phyloP scores from a whole-genome alignment of 2,329 filamentous ascomycete genomes.

The Botrytis galanthina region DNA sequence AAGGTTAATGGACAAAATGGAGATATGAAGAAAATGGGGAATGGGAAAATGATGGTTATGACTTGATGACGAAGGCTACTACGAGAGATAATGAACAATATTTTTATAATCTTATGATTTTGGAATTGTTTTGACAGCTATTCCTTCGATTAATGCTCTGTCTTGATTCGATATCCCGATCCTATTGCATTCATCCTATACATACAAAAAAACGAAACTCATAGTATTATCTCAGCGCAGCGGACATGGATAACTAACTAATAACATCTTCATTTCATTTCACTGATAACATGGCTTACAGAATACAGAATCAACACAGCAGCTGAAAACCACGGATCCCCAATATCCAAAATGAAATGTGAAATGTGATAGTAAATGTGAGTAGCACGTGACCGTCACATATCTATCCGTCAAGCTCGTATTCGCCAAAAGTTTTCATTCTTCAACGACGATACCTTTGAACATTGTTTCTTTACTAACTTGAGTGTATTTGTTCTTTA shows the following conservation, averaged over 20 bases:
- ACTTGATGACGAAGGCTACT: neutral
- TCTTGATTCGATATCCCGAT: neutral
- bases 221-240: neutral
- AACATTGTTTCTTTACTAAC: too few relatives aligned
- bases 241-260: neutral
- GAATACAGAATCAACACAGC: neutral
- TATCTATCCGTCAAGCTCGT: neutral
- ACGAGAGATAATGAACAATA: neutral
- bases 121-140: accelerated
- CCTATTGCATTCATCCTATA: neutral
- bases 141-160: too few relatives aligned
- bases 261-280: neutral
- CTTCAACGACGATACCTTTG: neutral
- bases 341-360: too few relatives aligned
- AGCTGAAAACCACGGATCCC: neutral
- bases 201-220: neutral
- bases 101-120: neutral
- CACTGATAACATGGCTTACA: neutral
- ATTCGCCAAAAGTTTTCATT: neutral
- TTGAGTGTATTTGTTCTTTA: too few relatives aligned
- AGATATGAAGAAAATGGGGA: neutral
- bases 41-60: neutral
- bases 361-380: too few relatives aligned
- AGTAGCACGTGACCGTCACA: neutral
- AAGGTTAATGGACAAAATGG: neutral